Evolutionary conservation across 257 asterid genomes (phyloP), one percentile per base, ranked within the genome.

Genomic region (Fraxinus americana): DNA sequence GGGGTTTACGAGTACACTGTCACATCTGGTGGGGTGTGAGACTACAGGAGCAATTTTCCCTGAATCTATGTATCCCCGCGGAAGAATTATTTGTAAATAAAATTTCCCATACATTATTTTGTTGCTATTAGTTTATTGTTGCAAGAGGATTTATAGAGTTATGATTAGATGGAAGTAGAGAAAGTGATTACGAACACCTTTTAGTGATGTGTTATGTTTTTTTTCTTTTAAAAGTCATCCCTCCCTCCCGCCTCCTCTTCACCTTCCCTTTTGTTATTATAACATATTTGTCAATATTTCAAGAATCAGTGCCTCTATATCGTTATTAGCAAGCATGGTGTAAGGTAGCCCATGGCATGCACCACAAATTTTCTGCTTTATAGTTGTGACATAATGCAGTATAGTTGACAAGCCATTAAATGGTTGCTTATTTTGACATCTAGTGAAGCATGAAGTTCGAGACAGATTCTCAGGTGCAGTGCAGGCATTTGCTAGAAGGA

Each of bases 401-500:
- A 59, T 5, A 23, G 69, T 23, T 63, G 14, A 63, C 17, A 3
- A 63, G 35, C 69, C 35, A 10, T 23, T 25, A 63, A 63, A 63
- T 63, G 34, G 34, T 63, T 63, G 34, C 69, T 11, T 63, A 8
- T 9, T 70, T 59, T 57, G 50, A 13, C 36, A 73, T 74, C 32
- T 57, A 92, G 98, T 86, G 90, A 92, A 86, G 80, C 92, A 79
- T 73, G 96, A 88, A 70, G 68, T 78, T 67, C 88, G 90, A 39
- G 94, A 89, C 34, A 85, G 82, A 82, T 83, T 89, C 77, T 82
- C 92, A 21, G 96, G 89, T 76, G 86, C 90, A 65, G 86, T 86
- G 36, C 92, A 84, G 82, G 87, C 92, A 27, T 88, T 89, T 83
- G 80, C 89, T 52, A 83, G 97, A 82, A 94, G 89, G 80, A 90